These are phyloP conservation scores for Oenanthe javanica DNA, from an alignment of 140 eudicot species.

Conservation along the genomic window DNA sequence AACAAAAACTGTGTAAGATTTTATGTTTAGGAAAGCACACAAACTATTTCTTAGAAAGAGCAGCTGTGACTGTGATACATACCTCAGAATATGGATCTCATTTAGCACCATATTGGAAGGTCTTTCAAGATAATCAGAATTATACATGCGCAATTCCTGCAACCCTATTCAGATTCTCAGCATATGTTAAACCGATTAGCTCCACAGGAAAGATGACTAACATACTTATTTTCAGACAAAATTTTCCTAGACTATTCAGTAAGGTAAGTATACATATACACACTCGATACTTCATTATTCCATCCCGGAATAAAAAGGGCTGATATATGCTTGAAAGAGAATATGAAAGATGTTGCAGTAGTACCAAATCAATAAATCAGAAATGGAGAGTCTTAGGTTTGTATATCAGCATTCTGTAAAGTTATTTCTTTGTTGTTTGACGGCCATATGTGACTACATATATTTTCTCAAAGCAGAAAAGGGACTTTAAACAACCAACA, in stretches of 20 bases:
- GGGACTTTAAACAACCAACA: not conserved
- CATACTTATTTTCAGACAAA: not conserved
- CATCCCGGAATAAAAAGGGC: not conserved
- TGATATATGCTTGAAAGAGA: not conserved
- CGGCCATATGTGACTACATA: not conserved
- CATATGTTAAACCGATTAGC: not conserved
- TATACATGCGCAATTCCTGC: constrained; percentile 91
- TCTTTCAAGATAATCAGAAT: constrained; percentile 88
- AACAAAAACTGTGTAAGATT: not conserved
- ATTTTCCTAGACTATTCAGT: not conserved
- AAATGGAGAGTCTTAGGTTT: not conserved
- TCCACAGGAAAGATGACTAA: not conserved
- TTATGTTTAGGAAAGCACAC: not conserved
- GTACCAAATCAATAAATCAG: not conserved
- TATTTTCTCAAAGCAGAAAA: not conserved
- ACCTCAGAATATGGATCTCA: constrained; percentile 82
- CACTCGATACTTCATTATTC: not conserved
- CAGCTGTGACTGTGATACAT: not conserved
- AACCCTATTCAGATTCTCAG: constrained; percentile 11
- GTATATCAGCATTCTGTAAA: not conserved
- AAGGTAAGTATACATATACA: not conserved
- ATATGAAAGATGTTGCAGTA: not conserved
- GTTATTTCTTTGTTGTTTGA: not conserved
- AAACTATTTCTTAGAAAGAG: constrained; percentile 1
- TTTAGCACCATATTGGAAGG: constrained; percentile 82